A percentile compares a stretch with the other conserved stretches of the same genome.
Conservation (phyloP, 208 protist species). For the Blechomonas ayalai region DNA sequence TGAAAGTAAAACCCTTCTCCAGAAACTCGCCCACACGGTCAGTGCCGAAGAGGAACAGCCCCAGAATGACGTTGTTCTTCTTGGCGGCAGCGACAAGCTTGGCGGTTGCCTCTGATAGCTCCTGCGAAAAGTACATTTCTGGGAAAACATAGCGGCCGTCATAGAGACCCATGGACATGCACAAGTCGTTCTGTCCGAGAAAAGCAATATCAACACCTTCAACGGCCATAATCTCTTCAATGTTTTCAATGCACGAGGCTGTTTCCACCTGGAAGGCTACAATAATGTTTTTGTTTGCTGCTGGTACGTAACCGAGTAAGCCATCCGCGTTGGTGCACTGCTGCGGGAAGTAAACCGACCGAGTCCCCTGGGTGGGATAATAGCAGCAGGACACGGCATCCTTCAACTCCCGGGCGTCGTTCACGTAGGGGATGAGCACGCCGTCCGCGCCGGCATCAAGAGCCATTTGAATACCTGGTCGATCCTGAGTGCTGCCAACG, state of each 20-base stretch:
- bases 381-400: constrained; percentile 75
- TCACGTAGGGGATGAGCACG: constrained; percentile 78
- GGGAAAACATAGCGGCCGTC: constrained; percentile 78
- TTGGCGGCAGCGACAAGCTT: constrained; percentile 60
- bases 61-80: constrained; percentile 63
- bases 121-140: constrained; percentile 71
- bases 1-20: constrained; percentile 74
- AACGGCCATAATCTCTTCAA: constrained; percentile 75
- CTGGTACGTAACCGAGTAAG: constrained; percentile 67
- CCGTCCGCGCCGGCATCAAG: constrained; percentile 73
- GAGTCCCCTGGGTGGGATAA: constrained; percentile 67
- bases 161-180: constrained; percentile 81
- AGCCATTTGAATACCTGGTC: constrained; percentile 66
- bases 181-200: constrained; percentile 75
- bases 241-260: constrained; percentile 68
- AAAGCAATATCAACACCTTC: constrained; percentile 77
- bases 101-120: constrained; percentile 55
- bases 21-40: constrained; percentile 80
- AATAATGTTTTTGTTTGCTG: constrained; percentile 71
- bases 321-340: constrained; percentile 73
- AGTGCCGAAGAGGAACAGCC: constrained; percentile 68
- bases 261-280: constrained; percentile 80
- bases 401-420: constrained; percentile 61
- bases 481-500: constrained; percentile 62
- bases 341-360: constrained; percentile 71